Evolutionary conservation across 306 rosid genomes (phyloP), one percentile per base, ranked within the genome.

Genomic region (Begonia masoniana): DNA sequence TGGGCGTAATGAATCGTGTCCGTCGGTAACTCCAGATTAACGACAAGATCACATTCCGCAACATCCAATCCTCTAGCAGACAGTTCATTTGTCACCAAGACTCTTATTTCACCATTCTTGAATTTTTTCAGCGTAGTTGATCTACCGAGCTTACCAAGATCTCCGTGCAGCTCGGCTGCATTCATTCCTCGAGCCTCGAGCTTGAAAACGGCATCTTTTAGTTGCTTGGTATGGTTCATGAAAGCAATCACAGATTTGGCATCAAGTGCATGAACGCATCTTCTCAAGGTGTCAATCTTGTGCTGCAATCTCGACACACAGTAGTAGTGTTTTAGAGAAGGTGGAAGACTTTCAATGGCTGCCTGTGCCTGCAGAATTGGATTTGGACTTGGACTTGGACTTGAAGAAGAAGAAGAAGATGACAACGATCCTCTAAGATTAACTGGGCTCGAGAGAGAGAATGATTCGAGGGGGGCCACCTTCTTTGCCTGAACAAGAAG

Each of bases 1-100:
- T 91, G 97, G 2, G 95, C 96, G 55, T 91, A 91, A 66, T 85
- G 97, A 77, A 64, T 69, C 1, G 95, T 71, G 66, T 85, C 97
- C 0, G 95, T 91, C 15, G 97, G 97, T 15, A 91, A 68, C 55
- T 78, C 97, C 46, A 91, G 72, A 64, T 91, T 91, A 47, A 91
- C 94, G 56, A 91, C 97, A 49, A 91, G 97, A 75, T 91, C 97
- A 57, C 97, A 91, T 58, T 91, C 95, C 36, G 94, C 88, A 55
- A 91, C 80, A 68, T 91, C 95, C 76, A 85, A 79, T 43, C 97
- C 97, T 63, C 97, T 77, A 12, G 97, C 97, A 1, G 92, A 85
- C 19, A 91, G 76, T 58, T 91, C 95, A 55, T 91, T 91, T 9
- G 97, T 91, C 57, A 91, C 85, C 31, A 91, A 70, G 59, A 85